Evolutionary conservation across 2,329 filamentous ascomycete genomes (phyloP), one percentile per base, ranked within the genome.

Genomic region (Lojkania enalia): DNA sequence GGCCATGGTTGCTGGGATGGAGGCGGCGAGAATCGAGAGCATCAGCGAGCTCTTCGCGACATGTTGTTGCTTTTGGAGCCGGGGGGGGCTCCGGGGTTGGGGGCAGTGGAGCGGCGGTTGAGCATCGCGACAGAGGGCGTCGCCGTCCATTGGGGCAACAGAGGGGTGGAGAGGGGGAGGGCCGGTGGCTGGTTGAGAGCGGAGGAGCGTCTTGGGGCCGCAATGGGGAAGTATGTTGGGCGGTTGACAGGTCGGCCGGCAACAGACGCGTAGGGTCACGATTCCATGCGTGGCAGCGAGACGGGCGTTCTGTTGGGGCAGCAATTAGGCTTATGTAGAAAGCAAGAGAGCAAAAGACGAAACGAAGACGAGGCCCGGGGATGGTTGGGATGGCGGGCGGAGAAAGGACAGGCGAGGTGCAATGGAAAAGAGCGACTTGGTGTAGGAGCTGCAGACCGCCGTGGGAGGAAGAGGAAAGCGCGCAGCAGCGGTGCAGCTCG

Each of bases 391-490:
- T 42, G 40, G 42, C 54, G 48, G 56, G 46, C 57, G 50, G 50
- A 58, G 58, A 60, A 55, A 42, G 56, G 55, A 57, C 57, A 39
- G 55, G 33, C 16, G 23, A 25, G 35, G 39, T n/a, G 60, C 61
- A 61, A 54, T 53, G 48, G 51, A 57, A 57, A 49, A 56, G 64
- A 66, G 61, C 64, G 61, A 65, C 64, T 68, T 61, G 55, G 63
- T 63, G 61, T 62, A 58, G 63, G 55, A 64, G 60, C 62, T 66
- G 58, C 63, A 60, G 46, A 62, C 59, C 48, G 46, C 52, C 59
- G 57, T 53, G 54, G 51, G 55, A 56, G 54, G 54, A 51, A 51
- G 43, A 52, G 55, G 29, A 42, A 35, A 32, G 33, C 4, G 23
- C 16, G 25, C 18, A 30, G 27, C 25, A 27, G 20, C 21, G 32